phyloP scores from a whole-genome alignment of 257 asterid genomes.

The Eustoma russellianum region DNA sequence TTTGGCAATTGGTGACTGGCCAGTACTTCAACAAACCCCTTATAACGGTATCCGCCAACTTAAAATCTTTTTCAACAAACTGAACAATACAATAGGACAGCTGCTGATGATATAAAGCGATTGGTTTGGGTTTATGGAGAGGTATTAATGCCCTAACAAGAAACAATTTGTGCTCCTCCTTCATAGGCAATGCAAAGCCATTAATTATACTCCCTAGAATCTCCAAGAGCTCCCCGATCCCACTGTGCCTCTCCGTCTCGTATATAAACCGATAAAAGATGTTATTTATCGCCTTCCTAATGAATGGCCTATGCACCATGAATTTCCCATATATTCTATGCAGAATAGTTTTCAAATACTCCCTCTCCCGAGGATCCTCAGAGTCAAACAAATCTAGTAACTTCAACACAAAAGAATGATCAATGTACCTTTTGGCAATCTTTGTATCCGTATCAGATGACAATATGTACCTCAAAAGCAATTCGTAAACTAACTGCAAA shows the following conservation, averaged over 20 bases:
- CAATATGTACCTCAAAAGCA: slow-evolving; percentile 64
- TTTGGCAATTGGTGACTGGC: slow-evolving; percentile 68
- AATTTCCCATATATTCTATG: slow-evolving; percentile 84
- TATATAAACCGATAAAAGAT: slow-evolving; percentile 65
- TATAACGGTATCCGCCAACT: slow-evolving; percentile 57
- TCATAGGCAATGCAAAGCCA: slow-evolving; percentile 91
- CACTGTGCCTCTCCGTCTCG: slow-evolving; percentile 69
- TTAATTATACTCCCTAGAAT: slow-evolving; percentile 81
- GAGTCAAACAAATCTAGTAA: slow-evolving; percentile 73
- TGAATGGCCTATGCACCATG: slow-evolving; percentile 88
- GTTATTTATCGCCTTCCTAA: slow-evolving; percentile 72
- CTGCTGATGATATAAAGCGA: slow-evolving; percentile 64
- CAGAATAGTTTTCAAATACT: slow-evolving; percentile 70
- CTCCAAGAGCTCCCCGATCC: slow-evolving; percentile 83
- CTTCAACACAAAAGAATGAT: slow-evolving; percentile 60
- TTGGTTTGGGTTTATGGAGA: slow-evolving; percentile 66
- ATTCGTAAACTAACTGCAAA: slow-evolving; percentile 59
- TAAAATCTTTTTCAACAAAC: slow-evolving; percentile 76
- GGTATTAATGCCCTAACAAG: slow-evolving; percentile 77
- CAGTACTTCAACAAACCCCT: slow-evolving; percentile 79
- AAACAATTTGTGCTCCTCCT: slow-evolving; percentile 90
- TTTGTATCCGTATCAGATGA: slow-evolving; percentile 58
- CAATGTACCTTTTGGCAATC: slow-evolving; percentile 62
- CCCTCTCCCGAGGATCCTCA: slow-evolving; percentile 83
- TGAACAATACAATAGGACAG: slow-evolving; percentile 57